These are phyloP conservation scores for Trichaptum fuscoviolaceum DNA, from an alignment of 768 basidiomycete species.

Conservation along the genomic window DNA sequence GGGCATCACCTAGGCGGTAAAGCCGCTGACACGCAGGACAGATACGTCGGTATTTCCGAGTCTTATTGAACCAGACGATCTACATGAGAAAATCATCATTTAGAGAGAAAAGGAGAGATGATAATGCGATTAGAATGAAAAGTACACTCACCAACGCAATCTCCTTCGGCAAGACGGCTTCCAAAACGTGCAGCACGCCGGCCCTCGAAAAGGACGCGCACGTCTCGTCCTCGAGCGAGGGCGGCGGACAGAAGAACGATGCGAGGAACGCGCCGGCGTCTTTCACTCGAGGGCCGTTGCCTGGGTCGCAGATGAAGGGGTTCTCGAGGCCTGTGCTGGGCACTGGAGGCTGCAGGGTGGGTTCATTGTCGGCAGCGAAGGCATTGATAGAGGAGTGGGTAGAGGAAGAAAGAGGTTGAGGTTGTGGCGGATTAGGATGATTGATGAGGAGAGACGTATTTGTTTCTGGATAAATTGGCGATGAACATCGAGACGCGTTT, in stretches of 20 bases:
- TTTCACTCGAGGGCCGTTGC: constrained; percentile 72
- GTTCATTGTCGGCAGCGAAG: background rate
- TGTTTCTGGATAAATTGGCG: too few species aligned
- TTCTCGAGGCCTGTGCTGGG: constrained; percentile 8
- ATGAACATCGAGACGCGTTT: too few species aligned
- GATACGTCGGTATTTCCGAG: constrained; percentile 59
- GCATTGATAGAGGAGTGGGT: background rate
- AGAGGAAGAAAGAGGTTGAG: too few species aligned
- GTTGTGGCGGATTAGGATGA: too few species aligned
- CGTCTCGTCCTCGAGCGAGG: constrained; percentile 55
- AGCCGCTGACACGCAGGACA: constrained; percentile 76
- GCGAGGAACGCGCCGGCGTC: constrained; percentile 60
- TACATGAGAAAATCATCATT: constrained; percentile 25
- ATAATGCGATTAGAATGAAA: too few species aligned
- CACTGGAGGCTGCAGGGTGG: background rate
- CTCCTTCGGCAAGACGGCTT: constrained; percentile 64
- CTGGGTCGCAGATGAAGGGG: constrained; percentile 73
- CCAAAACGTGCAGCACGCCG: constrained; percentile 71
- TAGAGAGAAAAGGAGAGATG: constrained; percentile 1
- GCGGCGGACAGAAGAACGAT: constrained; percentile 63
- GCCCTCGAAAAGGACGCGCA: constrained; percentile 76
- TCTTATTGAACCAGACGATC: constrained; percentile 87
- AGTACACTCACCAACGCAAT: constrained; percentile 52
- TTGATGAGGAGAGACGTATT: too few species aligned
- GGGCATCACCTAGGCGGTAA: constrained; percentile 62